Evolutionary conservation across 805 yeast genomes (phyloP), one percentile per base, ranked within the genome.

Genomic region (Barnettozyma vustinii): DNA sequence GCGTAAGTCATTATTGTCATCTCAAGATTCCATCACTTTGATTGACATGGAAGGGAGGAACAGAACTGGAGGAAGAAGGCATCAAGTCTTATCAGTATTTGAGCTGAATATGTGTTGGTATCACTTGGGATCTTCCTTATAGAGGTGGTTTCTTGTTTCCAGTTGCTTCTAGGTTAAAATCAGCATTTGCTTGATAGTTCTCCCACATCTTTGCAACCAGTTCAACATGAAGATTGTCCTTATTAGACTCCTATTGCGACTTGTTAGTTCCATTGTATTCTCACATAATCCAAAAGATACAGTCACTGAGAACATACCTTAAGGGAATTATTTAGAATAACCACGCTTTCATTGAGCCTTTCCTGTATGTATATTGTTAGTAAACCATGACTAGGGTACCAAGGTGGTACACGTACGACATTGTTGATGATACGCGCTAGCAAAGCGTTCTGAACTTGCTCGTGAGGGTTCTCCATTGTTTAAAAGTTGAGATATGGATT

Each of bases 401-500:
- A 15, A 15, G 7, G 19, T 21, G 5, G 19, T 19, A 19, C n/a
- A 76, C 89, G 43, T 73, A 83, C 89, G 64, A 87, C 79, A 56
- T 84, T 86, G 63, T 77, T 79, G 44, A 85, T 80, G n/a, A 87
- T 86, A 53, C 96, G 78, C 10, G 87, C 79, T 37, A 85, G 70
- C 20, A 89, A 70, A 15, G 88, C 88, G 54, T 78, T 82, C 61
- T 88, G 96, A 7, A 79, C 85, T 60, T 84, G 85, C 58, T 86
- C 91, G 60, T 87, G 91, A 4, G 96, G 96, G 58, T 87, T 87
- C 66, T 87, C 89, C 95, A 87, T 86, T 3, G 27, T 12, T 3
- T 9, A 5, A 12, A 9, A 30, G 33, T 13, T 3, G 33, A 30
- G 16, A 13, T 30, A 30, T 7, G 16, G 33, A 6, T 9, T 4